These are phyloP conservation scores for Annulohypoxylon stygium DNA, from an alignment of 495 filamentous ascomycete species.

Conservation along the genomic window DNA sequence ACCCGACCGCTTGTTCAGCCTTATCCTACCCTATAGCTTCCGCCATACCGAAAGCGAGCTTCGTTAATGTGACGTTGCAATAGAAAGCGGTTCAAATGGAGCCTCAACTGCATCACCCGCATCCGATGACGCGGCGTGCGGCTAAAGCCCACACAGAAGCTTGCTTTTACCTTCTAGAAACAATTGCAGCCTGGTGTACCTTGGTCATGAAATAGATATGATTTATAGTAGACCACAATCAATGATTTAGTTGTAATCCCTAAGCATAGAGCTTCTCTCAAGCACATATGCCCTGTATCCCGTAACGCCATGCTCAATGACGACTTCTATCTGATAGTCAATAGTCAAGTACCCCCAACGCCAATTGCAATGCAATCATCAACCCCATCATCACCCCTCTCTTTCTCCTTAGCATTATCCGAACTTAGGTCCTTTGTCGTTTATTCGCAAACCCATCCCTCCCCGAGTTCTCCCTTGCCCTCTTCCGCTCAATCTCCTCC, in stretches of 20 bases:
- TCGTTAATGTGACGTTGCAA: slow-evolving; percentile 27
- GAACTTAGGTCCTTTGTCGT: slow-evolving; percentile 53
- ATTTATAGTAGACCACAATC: neutral
- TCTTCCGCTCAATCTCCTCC: slow-evolving; percentile 82
- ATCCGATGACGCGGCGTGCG: slow-evolving; percentile 37
- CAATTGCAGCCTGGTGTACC: slow-evolving; percentile 5
- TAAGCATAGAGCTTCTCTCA: neutral
- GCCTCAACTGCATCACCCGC: slow-evolving; percentile 35
- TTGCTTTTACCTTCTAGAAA: slow-evolving; percentile 4
- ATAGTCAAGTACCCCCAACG: slow-evolving; percentile 44
- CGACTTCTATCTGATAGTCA: neutral
- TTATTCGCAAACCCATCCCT: slow-evolving; percentile 56
- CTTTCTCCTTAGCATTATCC: no score
- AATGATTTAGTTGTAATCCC: neutral
- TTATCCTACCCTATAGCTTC: neutral
- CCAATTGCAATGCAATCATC: slow-evolving; percentile 30
- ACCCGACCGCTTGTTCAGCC: slow-evolving; percentile 27
- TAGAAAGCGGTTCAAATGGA: slow-evolving; percentile 24
- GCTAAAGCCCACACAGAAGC: slow-evolving; percentile 22
- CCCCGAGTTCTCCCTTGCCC: slow-evolving; percentile 60
- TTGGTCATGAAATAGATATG: neutral
- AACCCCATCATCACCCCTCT: no score
- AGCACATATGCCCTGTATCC: neutral
- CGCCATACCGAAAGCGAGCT: slow-evolving; percentile 8
- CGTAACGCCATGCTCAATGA: slow-evolving; percentile 24